phyloP scores from a whole-genome alignment of 257 asterid species.

The Prunella vulgaris region DNA sequence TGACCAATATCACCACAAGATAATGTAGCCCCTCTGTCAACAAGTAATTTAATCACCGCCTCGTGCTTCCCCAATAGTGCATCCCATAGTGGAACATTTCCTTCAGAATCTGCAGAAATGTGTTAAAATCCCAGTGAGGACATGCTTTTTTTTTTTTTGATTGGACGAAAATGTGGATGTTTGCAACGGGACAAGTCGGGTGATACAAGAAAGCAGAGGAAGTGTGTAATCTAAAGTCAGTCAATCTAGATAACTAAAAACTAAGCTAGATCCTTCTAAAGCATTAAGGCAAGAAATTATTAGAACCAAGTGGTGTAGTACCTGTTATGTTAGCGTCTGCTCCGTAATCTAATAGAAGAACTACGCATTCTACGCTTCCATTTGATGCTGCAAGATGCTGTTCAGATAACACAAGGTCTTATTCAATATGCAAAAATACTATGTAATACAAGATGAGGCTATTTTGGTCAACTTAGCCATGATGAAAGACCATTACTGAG shows the following conservation, averaged over 20 bases:
- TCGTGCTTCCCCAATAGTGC: constrained; percentile 59
- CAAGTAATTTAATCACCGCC: constrained; percentile 37
- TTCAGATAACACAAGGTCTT: constrained; percentile 12
- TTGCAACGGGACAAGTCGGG: no score
- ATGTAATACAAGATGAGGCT: not conserved
- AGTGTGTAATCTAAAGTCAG: not conserved
- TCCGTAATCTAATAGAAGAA: constrained; percentile 63
- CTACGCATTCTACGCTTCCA: constrained; percentile 51
- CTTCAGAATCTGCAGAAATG: constrained; percentile 61
- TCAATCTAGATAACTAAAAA: not conserved
- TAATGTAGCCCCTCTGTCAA: constrained; percentile 56
- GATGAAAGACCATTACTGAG: not conserved
- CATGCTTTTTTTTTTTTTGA: not conserved
- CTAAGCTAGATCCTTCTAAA: not conserved
- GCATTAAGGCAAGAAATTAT: not conserved
- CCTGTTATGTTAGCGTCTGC: constrained; percentile 73
- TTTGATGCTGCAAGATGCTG: constrained; percentile 75
- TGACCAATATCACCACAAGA: constrained; percentile 61
- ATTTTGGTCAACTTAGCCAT: not conserved
- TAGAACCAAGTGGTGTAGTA: constrained; percentile 13
- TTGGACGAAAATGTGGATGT: no score
- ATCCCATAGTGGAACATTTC: constrained; percentile 75
- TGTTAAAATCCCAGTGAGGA: not conserved
- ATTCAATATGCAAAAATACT: not conserved
- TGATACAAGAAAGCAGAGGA: no score